Conservation (phyloP, 176 grass and related monocot genomes). For the Carex myosuroides region DNA sequence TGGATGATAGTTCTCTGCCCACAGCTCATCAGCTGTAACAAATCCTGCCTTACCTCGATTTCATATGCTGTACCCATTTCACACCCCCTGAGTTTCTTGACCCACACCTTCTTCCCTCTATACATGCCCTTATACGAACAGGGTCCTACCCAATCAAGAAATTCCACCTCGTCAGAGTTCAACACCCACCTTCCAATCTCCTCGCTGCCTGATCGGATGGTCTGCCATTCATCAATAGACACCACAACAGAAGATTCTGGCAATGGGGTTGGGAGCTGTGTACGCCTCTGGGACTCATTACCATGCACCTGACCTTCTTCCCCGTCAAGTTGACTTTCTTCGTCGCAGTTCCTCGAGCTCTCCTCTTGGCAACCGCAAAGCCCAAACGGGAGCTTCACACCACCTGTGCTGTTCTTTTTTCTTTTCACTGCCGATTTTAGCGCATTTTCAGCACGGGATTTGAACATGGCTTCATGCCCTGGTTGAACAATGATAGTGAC, state of each 20-base stretch:
- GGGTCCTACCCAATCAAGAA: conserved; percentile 63
- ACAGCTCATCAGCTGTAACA: conserved; percentile 95
- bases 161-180: conserved; percentile 76
- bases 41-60: conserved; percentile 78
- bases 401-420: conserved; percentile 54
- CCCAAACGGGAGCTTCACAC: conserved; percentile 88
- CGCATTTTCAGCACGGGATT: conserved; percentile 50
- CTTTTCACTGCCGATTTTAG: conserved; percentile 64
- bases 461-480: conserved; percentile 67
- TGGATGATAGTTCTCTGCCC: conserved; percentile 90
- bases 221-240: conserved; percentile 96
- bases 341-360: conserved; percentile 61
- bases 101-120: conserved; percentile 76
- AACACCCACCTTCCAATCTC: conserved; percentile 74
- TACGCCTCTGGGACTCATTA: conserved; percentile 42
- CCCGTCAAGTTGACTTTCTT: conserved; percentile 73
- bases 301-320: conserved; percentile 52
- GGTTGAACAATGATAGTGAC: conserved; percentile 69
- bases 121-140: conserved; percentile 67
- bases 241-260: conserved; percentile 87
- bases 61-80: conserved; percentile 87
- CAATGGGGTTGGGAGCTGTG: conserved; percentile 52
- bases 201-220: conserved; percentile 73
- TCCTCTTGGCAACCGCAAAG: conserved; percentile 98
- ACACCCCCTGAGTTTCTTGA: conserved; percentile 89